Evolutionary conservation across 371 early-diverging fungal genomes (phyloP).

Genomic region (Lichtheimia corymbifera): DNA sequence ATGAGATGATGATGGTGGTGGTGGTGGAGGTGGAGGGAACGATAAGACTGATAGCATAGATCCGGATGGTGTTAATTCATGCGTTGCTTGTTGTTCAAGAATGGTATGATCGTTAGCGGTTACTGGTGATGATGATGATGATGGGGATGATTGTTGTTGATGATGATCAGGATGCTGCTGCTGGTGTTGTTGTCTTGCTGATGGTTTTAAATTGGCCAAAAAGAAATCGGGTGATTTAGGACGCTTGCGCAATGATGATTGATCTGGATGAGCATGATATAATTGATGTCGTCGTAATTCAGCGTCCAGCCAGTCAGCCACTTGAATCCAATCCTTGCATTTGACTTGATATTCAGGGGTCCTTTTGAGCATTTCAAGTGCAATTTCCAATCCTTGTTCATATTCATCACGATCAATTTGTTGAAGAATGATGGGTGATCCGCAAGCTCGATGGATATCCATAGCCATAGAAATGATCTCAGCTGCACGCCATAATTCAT

Average conservation of each 20-base stretch:
- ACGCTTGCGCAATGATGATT: background rate
- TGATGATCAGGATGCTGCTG: background rate
- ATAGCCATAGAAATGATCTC: slow-evolving; percentile 40
- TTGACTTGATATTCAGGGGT: slow-evolving; percentile 32
- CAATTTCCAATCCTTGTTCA: slow-evolving; percentile 30
- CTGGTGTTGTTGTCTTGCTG: slow-evolving; percentile 9
- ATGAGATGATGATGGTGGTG: background rate
- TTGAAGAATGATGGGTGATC: slow-evolving; percentile 24
- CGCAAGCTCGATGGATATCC: slow-evolving; percentile 38
- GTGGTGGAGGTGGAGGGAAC: slow-evolving; percentile 7
- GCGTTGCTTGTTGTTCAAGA: slow-evolving; percentile 7
- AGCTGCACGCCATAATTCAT: slow-evolving; percentile 45
- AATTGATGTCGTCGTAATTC: slow-evolving; percentile 43
- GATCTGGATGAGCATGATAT: slow-evolving; percentile 2
- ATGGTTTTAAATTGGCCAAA: slow-evolving; percentile 20
- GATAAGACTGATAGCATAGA: slow-evolving; percentile 24
- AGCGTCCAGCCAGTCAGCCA: slow-evolving; percentile 43
- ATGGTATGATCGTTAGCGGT: background rate
- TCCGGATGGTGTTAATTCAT: slow-evolving; percentile 16
- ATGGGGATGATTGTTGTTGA: background rate
- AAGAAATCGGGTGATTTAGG: slow-evolving; percentile 17
- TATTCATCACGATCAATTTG: slow-evolving; percentile 26
- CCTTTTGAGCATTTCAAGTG: slow-evolving; percentile 26
- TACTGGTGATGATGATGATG: slow-evolving; percentile 6
- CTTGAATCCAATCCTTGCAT: slow-evolving; percentile 38